Percentiles rank a stretch among this genome's conserved stretches.
Conservation (phyloP, 768 basidiomycete species). For the Psilocybe sp. region DNA sequence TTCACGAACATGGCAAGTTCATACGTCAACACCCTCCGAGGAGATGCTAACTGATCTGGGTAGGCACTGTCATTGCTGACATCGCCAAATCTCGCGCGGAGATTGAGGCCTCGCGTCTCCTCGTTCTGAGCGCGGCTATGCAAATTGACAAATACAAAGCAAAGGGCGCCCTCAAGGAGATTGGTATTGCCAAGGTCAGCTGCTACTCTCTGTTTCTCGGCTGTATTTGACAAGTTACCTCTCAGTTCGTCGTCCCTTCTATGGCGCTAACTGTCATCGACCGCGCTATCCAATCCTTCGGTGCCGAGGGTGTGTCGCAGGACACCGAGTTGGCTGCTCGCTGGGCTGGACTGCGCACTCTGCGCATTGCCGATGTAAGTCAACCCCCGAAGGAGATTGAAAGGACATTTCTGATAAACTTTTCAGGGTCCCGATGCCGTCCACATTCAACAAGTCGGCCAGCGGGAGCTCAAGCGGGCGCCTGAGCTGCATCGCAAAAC, state of each 20-base stretch:
- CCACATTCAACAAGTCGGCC: slow-evolving; percentile 94
- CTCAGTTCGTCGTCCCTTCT: slow-evolving; percentile 86
- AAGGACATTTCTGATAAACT: neutral
- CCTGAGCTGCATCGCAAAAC: slow-evolving; percentile 53
- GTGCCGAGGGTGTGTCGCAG: slow-evolving; percentile 94
- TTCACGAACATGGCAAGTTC: slow-evolving; percentile 82
- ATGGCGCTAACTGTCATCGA: slow-evolving; percentile 90
- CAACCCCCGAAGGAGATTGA: slow-evolving; percentile 4
- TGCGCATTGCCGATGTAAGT: slow-evolving; percentile 84
- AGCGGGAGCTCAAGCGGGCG: slow-evolving; percentile 81
- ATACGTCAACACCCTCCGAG: neutral
- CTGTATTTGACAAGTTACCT: slow-evolving; percentile 2
- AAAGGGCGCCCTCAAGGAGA: slow-evolving; percentile 95
- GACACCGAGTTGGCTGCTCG: slow-evolving; percentile 78
- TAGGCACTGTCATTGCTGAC: slow-evolving; percentile 86
- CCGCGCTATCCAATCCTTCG: slow-evolving; percentile 93
- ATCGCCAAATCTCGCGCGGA: slow-evolving; percentile 92
- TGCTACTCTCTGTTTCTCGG: neutral
- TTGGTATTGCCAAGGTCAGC: slow-evolving; percentile 91
- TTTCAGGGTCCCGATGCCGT: slow-evolving; percentile 80
- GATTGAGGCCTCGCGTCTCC: slow-evolving; percentile 82
- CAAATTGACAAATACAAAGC: slow-evolving; percentile 92
- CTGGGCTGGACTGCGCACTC: slow-evolving; percentile 81
- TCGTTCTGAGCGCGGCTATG: slow-evolving; percentile 89
- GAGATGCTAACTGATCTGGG: neutral